Conservation (phyloP, 2,329 filamentous ascomycete genomes). For the Aaosphaeria arxii region DNA sequence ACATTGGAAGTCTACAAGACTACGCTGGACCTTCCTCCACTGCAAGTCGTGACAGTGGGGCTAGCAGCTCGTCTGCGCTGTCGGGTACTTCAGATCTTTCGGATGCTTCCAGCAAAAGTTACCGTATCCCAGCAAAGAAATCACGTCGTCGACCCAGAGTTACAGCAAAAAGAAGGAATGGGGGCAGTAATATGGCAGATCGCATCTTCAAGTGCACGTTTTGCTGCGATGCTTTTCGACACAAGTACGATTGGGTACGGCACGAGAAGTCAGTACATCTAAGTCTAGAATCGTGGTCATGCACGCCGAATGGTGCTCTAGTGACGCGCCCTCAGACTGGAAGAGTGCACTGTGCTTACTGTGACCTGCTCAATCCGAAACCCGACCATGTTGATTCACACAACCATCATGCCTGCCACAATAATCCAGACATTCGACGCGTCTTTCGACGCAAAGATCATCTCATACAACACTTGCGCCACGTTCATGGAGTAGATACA, state of each 20-base stretch:
- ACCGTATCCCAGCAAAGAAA: not conserved
- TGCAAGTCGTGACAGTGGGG: not conserved
- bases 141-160: not conserved
- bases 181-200: conserved; percentile 7
- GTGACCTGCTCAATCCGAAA: conserved; percentile 50
- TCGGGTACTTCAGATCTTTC: not conserved
- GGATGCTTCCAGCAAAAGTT: not conserved
- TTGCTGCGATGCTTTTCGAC: conserved; percentile 24
- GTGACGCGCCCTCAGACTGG: conserved; percentile 32
- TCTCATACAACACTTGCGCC: conserved; percentile 56
- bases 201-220: conserved; percentile 27
- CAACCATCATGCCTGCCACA: conserved; percentile 60
- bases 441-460: conserved; percentile 60
- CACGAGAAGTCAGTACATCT: conserved; percentile 27
- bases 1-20: not conserved
- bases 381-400: conserved; percentile 55
- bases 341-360: conserved; percentile 38
- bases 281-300: conserved; percentile 40
- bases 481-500: conserved; percentile 57
- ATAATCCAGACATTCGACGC: conserved; percentile 58
- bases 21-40: not conserved
- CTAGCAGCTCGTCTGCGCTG: not conserved
- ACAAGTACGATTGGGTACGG: conserved; percentile 27
- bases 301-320: conserved; percentile 53
- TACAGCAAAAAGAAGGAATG: not conserved